Percentiles rank a stretch among this genome's conserved stretches.
Evolutionary conservation across 768 basidiomycete genomes (phyloP).

Genomic region (Tulasnella sp.): DNA sequence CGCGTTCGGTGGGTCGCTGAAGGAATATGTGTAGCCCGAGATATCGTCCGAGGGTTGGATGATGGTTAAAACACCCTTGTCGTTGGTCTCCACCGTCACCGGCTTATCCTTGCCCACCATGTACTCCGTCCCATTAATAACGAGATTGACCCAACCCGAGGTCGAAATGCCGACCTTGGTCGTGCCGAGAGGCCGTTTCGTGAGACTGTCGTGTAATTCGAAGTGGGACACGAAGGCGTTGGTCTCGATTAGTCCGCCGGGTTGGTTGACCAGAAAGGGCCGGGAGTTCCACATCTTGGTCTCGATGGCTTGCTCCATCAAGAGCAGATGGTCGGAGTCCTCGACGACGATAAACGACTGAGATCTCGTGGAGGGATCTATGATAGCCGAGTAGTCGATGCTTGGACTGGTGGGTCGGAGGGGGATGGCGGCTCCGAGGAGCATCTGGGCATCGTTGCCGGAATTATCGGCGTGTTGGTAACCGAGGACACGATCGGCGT

Average conservation of each 20-base stretch:
- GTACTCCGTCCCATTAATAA: slow-evolving; percentile 8
- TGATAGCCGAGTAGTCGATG: slow-evolving; percentile 27
- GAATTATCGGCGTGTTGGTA: background rate
- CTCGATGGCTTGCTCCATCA: slow-evolving; percentile 26
- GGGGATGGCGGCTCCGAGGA: slow-evolving; percentile 4
- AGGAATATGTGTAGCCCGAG: background rate
- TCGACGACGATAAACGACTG: slow-evolving; percentile 24
- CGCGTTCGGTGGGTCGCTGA: slow-evolving; percentile 9
- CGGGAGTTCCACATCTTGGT: slow-evolving; percentile 28
- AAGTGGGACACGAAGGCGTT: slow-evolving; percentile 3
- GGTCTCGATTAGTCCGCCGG: slow-evolving; percentile 1
- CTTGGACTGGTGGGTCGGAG: slow-evolving; percentile 6
- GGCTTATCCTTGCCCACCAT: slow-evolving; percentile 18
- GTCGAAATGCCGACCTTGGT: background rate
- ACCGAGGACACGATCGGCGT: slow-evolving; percentile 8
- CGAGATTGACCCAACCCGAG: slow-evolving; percentile 19
- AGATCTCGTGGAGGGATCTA: slow-evolving; percentile 11
- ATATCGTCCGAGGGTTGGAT: slow-evolving; percentile 22
- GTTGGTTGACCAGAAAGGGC: slow-evolving; percentile 27
- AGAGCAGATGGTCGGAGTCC: background rate
- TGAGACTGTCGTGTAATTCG: background rate
- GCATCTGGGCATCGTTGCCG: background rate
- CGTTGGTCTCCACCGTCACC: slow-evolving; percentile 15
- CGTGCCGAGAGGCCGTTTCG: background rate
- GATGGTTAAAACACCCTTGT: slow-evolving; percentile 29